A percentile compares a stretch with the other conserved stretches of the same genome.
These are phyloP conservation scores for Draba incana DNA, from an alignment of 345 rosid species.

Conservation along the genomic window DNA sequence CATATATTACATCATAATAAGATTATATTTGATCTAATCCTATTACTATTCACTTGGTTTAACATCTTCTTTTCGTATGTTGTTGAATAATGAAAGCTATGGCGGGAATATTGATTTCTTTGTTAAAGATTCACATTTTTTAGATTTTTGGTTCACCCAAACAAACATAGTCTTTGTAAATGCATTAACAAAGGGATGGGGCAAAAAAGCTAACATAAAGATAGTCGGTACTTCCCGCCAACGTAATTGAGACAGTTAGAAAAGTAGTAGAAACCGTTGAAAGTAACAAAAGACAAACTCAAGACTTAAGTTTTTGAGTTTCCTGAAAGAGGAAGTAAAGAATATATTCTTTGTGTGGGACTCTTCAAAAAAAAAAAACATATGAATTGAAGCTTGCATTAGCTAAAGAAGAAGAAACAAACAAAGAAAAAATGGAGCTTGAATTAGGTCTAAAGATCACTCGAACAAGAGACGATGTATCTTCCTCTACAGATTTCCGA, in stretches of 20 bases:
- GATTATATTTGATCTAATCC: no score
- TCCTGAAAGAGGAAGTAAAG: slow-evolving; percentile 32
- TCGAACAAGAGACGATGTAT: slow-evolving; percentile 59
- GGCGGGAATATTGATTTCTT: no score
- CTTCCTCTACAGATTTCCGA: slow-evolving; percentile 54
- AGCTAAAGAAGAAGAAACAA: not conserved
- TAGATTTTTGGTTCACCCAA: no score
- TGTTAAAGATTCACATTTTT: no score
- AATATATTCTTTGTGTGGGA: slow-evolving; percentile 30
- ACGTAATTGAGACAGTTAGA: slow-evolving; percentile 13
- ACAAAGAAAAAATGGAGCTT: slow-evolving; percentile 58
- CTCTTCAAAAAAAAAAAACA: slow-evolving; percentile 15
- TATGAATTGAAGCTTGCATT: not conserved
- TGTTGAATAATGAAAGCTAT: no score
- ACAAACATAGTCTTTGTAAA: no score
- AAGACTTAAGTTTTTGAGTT: slow-evolving; percentile 1
- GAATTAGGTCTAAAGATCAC: slow-evolving; percentile 85
- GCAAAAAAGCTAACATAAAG: no score
- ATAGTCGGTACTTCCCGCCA: no score
- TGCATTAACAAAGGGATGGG: no score
- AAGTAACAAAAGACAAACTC: slow-evolving; percentile 2
- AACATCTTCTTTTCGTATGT: no score
- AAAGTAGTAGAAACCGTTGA: slow-evolving; percentile 25
- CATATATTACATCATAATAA: no score
- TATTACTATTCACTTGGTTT: no score